phyloP scores from a whole-genome alignment of 441 rosid species.

The Pelargonium fulgidum region DNA sequence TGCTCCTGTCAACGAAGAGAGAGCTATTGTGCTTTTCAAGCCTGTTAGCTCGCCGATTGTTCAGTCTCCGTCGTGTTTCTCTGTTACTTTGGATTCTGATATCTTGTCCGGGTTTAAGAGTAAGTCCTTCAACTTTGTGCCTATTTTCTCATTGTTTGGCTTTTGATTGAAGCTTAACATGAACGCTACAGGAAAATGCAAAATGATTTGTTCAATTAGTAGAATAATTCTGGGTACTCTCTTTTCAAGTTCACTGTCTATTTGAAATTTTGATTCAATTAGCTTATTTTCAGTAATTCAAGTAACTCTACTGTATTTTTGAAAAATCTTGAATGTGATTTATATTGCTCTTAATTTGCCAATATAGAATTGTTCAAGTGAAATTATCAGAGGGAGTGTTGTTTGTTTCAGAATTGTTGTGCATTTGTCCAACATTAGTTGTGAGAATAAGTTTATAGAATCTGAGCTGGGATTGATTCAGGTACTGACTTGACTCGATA shows the following conservation, averaged over 20 bases:
- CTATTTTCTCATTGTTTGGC: not conserved
- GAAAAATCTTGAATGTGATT: no score
- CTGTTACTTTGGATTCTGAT: slow-evolving; percentile 36
- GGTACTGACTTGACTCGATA: not conserved
- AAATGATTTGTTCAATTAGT: no score
- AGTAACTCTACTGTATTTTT: no score
- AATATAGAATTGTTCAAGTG: no score
- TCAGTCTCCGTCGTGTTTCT: slow-evolving; percentile 26
- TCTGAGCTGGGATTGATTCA: not conserved
- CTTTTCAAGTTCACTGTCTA: no score
- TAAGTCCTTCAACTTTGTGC: slow-evolving; percentile 23
- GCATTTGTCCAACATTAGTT: no score
- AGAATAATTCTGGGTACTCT: no score
- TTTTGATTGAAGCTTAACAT: not conserved
- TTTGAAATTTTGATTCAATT: no score
- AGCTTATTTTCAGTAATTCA: no score
- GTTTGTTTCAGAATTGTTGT: no score
- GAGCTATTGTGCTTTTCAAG: slow-evolving; percentile 57
- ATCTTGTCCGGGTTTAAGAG: slow-evolving; percentile 51
- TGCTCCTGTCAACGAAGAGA: slow-evolving; percentile 40
- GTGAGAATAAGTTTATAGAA: not conserved
- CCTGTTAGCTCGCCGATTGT: slow-evolving; percentile 23
- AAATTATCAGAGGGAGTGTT: no score
- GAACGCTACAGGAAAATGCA: not conserved
- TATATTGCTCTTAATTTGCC: no score